Evolutionary conservation across 2,329 filamentous ascomycete species (phyloP).

Genomic region (Arachnomyces sp.): DNA sequence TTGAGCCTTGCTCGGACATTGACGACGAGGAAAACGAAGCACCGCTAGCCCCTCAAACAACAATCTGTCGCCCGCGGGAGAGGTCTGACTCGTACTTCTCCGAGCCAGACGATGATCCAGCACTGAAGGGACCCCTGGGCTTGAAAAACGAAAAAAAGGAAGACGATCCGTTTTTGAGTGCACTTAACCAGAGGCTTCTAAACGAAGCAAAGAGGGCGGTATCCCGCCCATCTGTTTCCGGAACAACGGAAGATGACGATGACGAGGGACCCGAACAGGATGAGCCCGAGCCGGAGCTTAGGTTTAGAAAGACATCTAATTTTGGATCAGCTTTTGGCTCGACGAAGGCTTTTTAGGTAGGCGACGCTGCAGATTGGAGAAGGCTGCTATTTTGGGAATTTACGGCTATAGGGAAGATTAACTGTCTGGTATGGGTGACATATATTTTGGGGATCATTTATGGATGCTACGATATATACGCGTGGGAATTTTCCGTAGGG

Average conservation of each 20-base stretch:
- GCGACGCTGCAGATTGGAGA: too few species aligned
- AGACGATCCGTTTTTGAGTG: slow-evolving; percentile 32
- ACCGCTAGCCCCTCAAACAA: slow-evolving; percentile 25
- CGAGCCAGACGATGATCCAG: slow-evolving; percentile 34
- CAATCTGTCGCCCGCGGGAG: slow-evolving; percentile 28
- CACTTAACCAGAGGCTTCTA: slow-evolving; percentile 36
- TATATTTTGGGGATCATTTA: too few species aligned
- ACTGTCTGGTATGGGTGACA: too few species aligned
- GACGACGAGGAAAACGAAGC: slow-evolving; percentile 20
- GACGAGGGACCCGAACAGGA: slow-evolving; percentile 19
- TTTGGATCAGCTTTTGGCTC: slow-evolving; percentile 41
- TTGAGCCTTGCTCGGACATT: slow-evolving; percentile 27
- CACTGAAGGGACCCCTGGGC: slow-evolving; percentile 36
- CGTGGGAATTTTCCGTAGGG: too few species aligned
- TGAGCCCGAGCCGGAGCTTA: slow-evolving; percentile 34
- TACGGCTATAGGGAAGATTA: too few species aligned
- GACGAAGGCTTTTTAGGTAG: background rate
- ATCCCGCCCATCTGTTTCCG: slow-evolving; percentile 17
- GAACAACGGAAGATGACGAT: slow-evolving; percentile 18
- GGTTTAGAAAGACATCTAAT: slow-evolving; percentile 38
- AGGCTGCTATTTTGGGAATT: too few species aligned
- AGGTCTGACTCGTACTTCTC: slow-evolving; percentile 34
- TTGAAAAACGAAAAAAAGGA: slow-evolving; percentile 34
- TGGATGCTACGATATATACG: too few species aligned
- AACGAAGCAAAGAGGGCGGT: slow-evolving; percentile 30